Evolutionary conservation across 1,284 basidiomycete genomes (phyloP).

Genomic region (Pterulicium gracile): DNA sequence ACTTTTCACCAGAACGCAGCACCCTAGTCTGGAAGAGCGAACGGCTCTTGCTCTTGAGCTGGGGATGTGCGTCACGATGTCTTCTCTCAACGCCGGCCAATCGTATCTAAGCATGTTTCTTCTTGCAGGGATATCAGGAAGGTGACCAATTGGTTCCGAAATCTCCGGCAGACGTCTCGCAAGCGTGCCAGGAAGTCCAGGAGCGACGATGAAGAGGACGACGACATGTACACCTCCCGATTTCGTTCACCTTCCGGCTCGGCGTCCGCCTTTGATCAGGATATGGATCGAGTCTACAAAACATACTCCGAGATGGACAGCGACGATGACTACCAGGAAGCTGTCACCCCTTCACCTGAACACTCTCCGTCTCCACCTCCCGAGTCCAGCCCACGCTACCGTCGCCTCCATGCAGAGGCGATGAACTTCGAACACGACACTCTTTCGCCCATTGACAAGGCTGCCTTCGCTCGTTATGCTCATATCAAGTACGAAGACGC

Average conservation of each 20-base stretch:
- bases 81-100: background rate
- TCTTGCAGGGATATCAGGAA: slow-evolving; percentile 67
- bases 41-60: slow-evolving; percentile 59
- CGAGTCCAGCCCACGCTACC: slow-evolving; percentile 10
- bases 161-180: slow-evolving; percentile 62
- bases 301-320: slow-evolving; percentile 40
- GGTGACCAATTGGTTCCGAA: slow-evolving; percentile 82
- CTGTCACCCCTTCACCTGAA: slow-evolving; percentile 56
- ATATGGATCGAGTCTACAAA: background rate
- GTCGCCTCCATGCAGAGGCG: slow-evolving; percentile 2
- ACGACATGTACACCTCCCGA: slow-evolving; percentile 26
- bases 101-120: slow-evolving; percentile 8
- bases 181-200: slow-evolving; percentile 43
- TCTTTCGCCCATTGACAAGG: slow-evolving; percentile 2
- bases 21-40: slow-evolving; percentile 71
- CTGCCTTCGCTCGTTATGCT: slow-evolving; percentile 3
- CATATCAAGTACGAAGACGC: slow-evolving; percentile 42
- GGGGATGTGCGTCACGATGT: slow-evolving; percentile 39
- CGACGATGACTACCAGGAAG: slow-evolving; percentile 61
- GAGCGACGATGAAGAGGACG: slow-evolving; percentile 29
- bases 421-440: background rate
- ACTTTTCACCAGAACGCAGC: slow-evolving; percentile 53
- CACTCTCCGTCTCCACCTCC: slow-evolving; percentile 36
- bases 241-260: slow-evolving; percentile 10
- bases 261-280: slow-evolving; percentile 17